Conservation (phyloP, 495 filamentous ascomycete species). For the Podospora anserina region DNA sequence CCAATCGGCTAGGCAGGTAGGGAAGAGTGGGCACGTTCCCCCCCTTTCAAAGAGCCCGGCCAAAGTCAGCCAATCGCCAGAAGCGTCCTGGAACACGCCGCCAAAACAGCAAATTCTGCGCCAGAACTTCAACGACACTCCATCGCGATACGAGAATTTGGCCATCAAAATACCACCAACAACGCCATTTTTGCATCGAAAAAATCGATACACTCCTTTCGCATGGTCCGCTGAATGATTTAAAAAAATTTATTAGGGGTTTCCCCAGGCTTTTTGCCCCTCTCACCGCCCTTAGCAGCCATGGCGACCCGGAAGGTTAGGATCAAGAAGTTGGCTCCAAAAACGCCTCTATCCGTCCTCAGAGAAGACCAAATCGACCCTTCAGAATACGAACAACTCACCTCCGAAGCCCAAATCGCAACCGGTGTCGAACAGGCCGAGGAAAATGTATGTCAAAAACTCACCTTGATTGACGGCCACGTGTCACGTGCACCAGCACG, state of each 20-base stretch:
- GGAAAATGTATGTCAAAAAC: constrained; percentile 78
- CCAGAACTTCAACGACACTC: constrained; percentile 61
- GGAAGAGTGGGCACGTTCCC: constrained; percentile 16
- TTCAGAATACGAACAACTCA: constrained; percentile 54
- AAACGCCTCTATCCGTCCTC: constrained; percentile 79
- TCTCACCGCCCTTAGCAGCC: constrained; percentile 47
- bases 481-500: constrained; percentile 52
- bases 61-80: constrained; percentile 31
- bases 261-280: constrained; percentile 46
- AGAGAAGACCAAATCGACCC: constrained; percentile 88
- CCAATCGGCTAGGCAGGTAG: constrained; percentile 7
- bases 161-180: constrained; percentile 58
- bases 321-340: constrained; percentile 87
- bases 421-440: constrained; percentile 96
- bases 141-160: constrained; percentile 54
- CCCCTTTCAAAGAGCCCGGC: constrained; percentile 19
- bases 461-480: constrained; percentile 41
- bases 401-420: constrained; percentile 67
- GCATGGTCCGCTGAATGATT: constrained; percentile 52
- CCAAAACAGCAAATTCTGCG: constrained; percentile 47
- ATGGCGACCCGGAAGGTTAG: constrained; percentile 71
- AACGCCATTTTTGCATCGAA: constrained; percentile 48
- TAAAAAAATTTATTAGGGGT: constrained; percentile 44
- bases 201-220: constrained; percentile 55
- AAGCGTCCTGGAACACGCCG: constrained; percentile 29